A percentile compares a stretch with the other conserved stretches of the same genome.
phyloP scores from a whole-genome alignment of 2,329 filamentous ascomycete genomes.

The Colletotrichum falcatum region DNA sequence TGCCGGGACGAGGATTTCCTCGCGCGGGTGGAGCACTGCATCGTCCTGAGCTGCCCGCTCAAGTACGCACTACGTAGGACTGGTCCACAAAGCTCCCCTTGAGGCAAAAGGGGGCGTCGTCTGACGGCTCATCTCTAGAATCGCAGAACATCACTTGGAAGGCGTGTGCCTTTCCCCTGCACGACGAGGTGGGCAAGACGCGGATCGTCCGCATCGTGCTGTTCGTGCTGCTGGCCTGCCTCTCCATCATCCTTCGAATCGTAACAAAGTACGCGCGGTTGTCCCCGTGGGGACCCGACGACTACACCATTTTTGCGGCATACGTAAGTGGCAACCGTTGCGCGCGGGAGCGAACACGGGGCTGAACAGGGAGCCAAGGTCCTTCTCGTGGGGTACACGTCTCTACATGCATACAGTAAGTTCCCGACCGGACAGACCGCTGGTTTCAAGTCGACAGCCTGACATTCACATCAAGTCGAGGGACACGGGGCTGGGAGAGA shows the following conservation, averaged over 20 bases:
- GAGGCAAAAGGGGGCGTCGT: accelerated
- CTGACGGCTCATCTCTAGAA: neutral
- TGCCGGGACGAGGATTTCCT: slow-evolving; percentile 19
- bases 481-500: slow-evolving; percentile 26
- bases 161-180: slow-evolving; percentile 17
- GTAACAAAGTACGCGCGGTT: slow-evolving; percentile 11
- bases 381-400: slow-evolving; percentile 2
- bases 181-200: neutral
- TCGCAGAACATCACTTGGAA: slow-evolving; percentile 27
- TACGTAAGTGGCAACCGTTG: neutral
- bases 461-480: slow-evolving; percentile 9
- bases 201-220: neutral
- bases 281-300: slow-evolving; percentile 18
- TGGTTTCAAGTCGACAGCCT: neutral
- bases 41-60: slow-evolving; percentile 15
- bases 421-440: accelerated
- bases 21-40: slow-evolving; percentile 8
- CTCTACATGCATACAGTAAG: slow-evolving; percentile 13
- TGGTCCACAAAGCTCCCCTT: accelerated
- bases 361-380: neutral
- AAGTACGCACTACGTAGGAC: slow-evolving; percentile 19
- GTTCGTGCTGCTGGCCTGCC: slow-evolving; percentile 4
- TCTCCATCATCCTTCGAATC: slow-evolving; percentile 17
- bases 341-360: neutral
- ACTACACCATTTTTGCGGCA: slow-evolving; percentile 19